A percentile compares a stretch with the other conserved stretches of the same genome.
Evolutionary conservation across 2,329 filamentous ascomycete species (phyloP).

Genomic region (Neodidymelliopsis sp.): DNA sequence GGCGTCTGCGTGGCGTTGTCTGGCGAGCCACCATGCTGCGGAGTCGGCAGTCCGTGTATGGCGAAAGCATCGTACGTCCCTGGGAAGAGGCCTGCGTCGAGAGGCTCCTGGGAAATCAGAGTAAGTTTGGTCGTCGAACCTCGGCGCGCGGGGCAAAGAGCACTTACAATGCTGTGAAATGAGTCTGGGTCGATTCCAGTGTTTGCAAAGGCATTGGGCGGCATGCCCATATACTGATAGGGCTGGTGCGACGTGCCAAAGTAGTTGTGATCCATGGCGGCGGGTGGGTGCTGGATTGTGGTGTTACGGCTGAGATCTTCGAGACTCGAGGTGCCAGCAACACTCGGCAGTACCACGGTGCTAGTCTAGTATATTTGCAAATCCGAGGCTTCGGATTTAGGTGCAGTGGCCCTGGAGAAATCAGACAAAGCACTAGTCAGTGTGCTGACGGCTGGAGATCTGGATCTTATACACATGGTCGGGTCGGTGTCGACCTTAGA

Average conservation of each 20-base stretch:
- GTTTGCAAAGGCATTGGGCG: slow-evolving; percentile 45
- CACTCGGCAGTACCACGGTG: slow-evolving; percentile 14
- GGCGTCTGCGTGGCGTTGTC: slow-evolving; percentile 38
- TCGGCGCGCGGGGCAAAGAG: slow-evolving; percentile 24
- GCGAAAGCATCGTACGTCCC: slow-evolving; percentile 40
- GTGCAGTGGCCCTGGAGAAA: background rate
- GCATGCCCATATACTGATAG: slow-evolving; percentile 59
- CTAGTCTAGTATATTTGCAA: background rate
- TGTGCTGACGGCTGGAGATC: slow-evolving; percentile 24
- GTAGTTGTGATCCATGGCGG: slow-evolving; percentile 65
- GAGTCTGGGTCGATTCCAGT: slow-evolving; percentile 48
- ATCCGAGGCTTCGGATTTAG: background rate
- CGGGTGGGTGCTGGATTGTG: slow-evolving; percentile 3
- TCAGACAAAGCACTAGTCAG: background rate
- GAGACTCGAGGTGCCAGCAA: background rate
- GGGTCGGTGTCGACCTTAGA: slow-evolving; percentile 21
- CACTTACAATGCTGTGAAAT: slow-evolving; percentile 44
- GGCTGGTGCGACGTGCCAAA: slow-evolving; percentile 56
- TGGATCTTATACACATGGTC: slow-evolving; percentile 24
- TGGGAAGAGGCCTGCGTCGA: slow-evolving; percentile 49
- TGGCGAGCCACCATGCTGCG: slow-evolving; percentile 41
- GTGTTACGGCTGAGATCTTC: slow-evolving; percentile 1
- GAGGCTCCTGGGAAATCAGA: slow-evolving; percentile 50
- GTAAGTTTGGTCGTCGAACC: slow-evolving; percentile 31
- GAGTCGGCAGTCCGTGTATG: slow-evolving; percentile 38